Percentiles rank a stretch among this genome's conserved stretches.
Conservation (phyloP, 495 filamentous ascomycete species). For the Alectoria sarmentosa region DNA sequence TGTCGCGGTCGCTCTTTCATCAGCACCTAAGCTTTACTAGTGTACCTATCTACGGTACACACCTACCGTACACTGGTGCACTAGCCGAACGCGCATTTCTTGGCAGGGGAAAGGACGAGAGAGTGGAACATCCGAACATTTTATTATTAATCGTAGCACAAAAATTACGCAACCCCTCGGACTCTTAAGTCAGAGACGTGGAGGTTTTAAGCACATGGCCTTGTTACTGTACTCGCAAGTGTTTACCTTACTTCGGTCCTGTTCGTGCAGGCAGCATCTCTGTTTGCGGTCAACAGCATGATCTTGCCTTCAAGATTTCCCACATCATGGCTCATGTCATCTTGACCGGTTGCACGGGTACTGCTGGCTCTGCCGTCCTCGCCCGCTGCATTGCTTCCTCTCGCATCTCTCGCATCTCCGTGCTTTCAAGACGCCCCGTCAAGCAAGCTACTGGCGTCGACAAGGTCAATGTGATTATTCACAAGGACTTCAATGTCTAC, state of each 20-base stretch:
- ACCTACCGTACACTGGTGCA: neutral
- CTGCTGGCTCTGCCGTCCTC: constrained; percentile 51
- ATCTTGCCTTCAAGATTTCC: neutral
- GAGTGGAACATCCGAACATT: too few relatives aligned
- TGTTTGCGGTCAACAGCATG: neutral
- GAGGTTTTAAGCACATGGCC: too few relatives aligned
- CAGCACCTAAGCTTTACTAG: too few relatives aligned
- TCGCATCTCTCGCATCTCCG: constrained; percentile 1
- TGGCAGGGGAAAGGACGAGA: too few relatives aligned
- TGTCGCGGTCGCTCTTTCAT: constrained; percentile 13
- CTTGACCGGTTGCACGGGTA: constrained; percentile 56
- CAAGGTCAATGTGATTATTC: constrained; percentile 47
- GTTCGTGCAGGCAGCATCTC: neutral
- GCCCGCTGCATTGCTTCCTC: constrained; percentile 48
- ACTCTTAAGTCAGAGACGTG: too few relatives aligned
- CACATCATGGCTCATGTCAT: constrained; percentile 41
- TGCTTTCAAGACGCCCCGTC: constrained; percentile 10
- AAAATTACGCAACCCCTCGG: too few relatives aligned
- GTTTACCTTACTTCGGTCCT: too few relatives aligned
- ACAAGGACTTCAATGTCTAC: constrained; percentile 50
- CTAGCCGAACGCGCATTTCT: constrained; percentile 3
- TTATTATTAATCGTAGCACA: too few relatives aligned
- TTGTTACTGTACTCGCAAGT: too few relatives aligned
- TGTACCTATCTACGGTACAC: too few relatives aligned
- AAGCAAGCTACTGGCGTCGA: constrained; percentile 27